Base-by-base conservation (phyloP, 2,329 filamentous ascomycete genomes). In the Botrytis pseudocinerea region DNA sequence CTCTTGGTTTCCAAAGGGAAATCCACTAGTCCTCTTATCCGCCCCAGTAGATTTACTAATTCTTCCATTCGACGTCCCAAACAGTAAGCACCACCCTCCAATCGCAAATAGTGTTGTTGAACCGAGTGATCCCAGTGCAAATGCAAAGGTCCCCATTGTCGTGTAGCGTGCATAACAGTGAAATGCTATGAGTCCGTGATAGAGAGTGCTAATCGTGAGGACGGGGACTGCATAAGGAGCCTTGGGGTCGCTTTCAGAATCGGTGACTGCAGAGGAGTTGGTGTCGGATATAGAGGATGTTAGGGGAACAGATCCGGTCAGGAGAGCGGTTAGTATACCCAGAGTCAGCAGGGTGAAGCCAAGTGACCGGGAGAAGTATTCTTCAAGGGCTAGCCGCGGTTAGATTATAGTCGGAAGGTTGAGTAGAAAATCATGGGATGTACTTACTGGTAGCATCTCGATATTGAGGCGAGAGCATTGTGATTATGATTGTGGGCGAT, bases 21-120 rank as follows among this genome's bases (percentile, higher is more conserved):
- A 93, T 18, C 88, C 89, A 74, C 86, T 86, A 40, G 86, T 91
- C 79, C 90, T 84, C 85, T 91, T 92, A 79, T 92, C 91, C 48
- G 87, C 88, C 0, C 90, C 90, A 1, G 89, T 92, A 82, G 85
- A 88, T 79, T 87, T 85, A 78, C 86, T 89, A 71, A 91, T 88
- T 74, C 85, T 83, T 2, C 88, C 88, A 77, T 85, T 81, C 61
- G 84, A 86, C 71, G 84, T 88, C 0, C 85, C 82, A 76, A 84
- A 84, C 40, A 84, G 74, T 51, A 83, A 74, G 74, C 82, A 89
- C 90, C 90, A 93, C 40, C 90, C 77, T 6, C 89, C 91, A 28
- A 91, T 78, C 7, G 83, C 82, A 2, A 85, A 87, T 70, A 92
- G 80, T 42, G 80, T 75, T 0, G 83, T 84, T 64, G 85, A 88